Evolutionary conservation across 345 rosid species (phyloP), one percentile per base, ranked within the genome.

Genomic region (Linum tenue): DNA sequence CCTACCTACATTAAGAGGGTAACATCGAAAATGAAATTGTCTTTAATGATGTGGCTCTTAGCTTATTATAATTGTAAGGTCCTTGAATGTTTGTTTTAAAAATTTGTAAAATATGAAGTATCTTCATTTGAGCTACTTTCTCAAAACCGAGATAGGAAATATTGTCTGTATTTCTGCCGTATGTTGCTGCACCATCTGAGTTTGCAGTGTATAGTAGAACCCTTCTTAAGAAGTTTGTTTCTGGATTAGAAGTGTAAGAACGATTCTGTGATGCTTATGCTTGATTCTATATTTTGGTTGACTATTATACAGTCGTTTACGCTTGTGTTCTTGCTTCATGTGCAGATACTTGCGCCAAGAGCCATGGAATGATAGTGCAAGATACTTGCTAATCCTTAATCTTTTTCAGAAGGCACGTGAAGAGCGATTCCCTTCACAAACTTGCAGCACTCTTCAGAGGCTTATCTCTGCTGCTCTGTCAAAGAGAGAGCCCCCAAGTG

Each of bases 321-420:
- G 62, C 43, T 50, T 72, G 16, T 66, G 71, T 62, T 64, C 65
- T 67, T 72, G 76, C 74, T 61, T 35, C 63, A 64, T 67, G 22
- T 76, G 76, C 86, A 94, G 99, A 72, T 81, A 80, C 71, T 74
- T 88, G 60, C 95, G 40, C 66, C 90, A 62, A 62, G 95, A 88
- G 69, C 99, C 99, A 53, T 90, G 97, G 97, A 86, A 88, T 82
- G 74, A 62, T 69, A 71, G 69, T 64, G 76, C 72, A 16, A 79
- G 77, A 78, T 94, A 85, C 78, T 77, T 90, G 81, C 88, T 94
- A 43, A 77, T 85, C 70, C 84, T 88, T 72, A 88, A 84, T 78
- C 86, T 90, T 56, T 40, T 85, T 39, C 99, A 94, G 73, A 88
- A 82, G 80, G 96, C 95, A 8, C 86, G 88, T 44, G 99, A 88